phyloP scores from a whole-genome alignment of 139 green algal genomes.

The Volvox africanus region DNA sequence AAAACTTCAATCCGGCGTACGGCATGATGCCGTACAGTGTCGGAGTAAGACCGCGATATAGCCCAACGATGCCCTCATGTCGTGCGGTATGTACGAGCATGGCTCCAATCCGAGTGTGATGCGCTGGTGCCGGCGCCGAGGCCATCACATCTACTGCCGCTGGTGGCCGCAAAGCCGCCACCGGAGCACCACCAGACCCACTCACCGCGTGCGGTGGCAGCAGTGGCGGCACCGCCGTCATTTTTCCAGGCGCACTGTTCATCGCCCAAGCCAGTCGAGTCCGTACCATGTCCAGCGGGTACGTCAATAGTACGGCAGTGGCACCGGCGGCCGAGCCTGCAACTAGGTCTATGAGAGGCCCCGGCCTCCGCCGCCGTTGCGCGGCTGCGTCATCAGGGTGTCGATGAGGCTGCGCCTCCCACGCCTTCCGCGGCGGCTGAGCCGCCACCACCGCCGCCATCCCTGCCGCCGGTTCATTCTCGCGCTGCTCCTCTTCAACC shows the following conservation, averaged over 20 bases:
- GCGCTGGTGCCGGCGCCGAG: not conserved
- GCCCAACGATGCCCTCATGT: conserved; percentile 71
- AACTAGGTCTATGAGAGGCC: conserved; percentile 77
- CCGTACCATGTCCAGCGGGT: conserved; percentile 14
- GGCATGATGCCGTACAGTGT: conserved; percentile 93
- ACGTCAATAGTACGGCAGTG: conserved; percentile 45
- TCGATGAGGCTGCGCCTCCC: conserved; percentile 17
- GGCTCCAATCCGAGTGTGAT: conserved; percentile 35
- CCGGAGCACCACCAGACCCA: not conserved
- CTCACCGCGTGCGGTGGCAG: not conserved
- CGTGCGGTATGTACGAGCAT: conserved; percentile 66
- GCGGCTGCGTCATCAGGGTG: not conserved
- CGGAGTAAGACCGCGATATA: conserved; percentile 86
- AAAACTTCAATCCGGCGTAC: conserved; percentile 94
- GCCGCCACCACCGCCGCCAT: not conserved
- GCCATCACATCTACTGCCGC: not conserved
- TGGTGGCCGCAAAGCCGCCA: not conserved
- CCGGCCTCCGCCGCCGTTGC: conserved; percentile 1
- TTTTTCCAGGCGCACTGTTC: not conserved
- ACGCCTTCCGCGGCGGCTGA: not conserved
- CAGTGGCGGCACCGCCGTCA: not conserved
- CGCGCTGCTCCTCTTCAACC: not conserved
- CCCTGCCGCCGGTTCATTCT: not conserved
- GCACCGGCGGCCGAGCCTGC: conserved; percentile 85
- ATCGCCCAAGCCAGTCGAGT: conserved; percentile 21